A percentile compares a stretch with the other conserved stretches of the same genome.
phyloP scores from a whole-genome alignment of 352 stramenopile genomes.

The Globisporangium apiculatum region DNA sequence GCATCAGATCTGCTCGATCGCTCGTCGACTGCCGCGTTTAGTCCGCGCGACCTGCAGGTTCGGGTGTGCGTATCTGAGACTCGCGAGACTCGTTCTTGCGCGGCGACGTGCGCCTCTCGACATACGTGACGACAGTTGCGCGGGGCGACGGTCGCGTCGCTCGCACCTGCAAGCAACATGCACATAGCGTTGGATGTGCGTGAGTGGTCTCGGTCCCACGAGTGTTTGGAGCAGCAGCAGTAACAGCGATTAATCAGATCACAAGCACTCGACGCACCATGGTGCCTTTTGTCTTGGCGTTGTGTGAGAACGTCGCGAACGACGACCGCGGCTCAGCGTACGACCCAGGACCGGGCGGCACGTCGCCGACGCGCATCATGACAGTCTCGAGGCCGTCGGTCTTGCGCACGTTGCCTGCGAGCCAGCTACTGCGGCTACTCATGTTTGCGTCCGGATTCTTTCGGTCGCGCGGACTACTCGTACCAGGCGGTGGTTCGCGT shows the following conservation, averaged over 20 bases:
- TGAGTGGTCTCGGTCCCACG: background rate
- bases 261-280: slow-evolving; percentile 6
- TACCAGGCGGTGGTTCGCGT: slow-evolving; percentile 30
- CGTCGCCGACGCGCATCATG: slow-evolving; percentile 62
- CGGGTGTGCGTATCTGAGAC: slow-evolving; percentile 10
- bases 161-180: slow-evolving; percentile 8
- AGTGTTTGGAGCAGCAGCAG: background rate
- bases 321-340: slow-evolving; percentile 67
- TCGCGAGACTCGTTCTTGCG: slow-evolving; percentile 13
- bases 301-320: slow-evolving; percentile 70
- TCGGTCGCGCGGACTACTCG: slow-evolving; percentile 30
- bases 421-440: slow-evolving; percentile 75
- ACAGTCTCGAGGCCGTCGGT: slow-evolving; percentile 64
- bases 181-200: background rate
- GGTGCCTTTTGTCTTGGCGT: slow-evolving; percentile 37
- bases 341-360: slow-evolving; percentile 56
- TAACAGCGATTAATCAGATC: background rate
- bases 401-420: slow-evolving; percentile 73
- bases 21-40: background rate
- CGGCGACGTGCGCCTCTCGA: slow-evolving; percentile 2
- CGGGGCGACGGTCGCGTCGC: slow-evolving; percentile 15
- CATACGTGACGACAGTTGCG: background rate
- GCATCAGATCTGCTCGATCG: background rate
- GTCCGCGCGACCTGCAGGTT: slow-evolving; percentile 3
- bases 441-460: slow-evolving; percentile 71